A percentile compares a stretch with the other conserved stretches of the same genome.
phyloP scores from a whole-genome alignment of 331 rosid genomes.

The Quercus phellos region DNA sequence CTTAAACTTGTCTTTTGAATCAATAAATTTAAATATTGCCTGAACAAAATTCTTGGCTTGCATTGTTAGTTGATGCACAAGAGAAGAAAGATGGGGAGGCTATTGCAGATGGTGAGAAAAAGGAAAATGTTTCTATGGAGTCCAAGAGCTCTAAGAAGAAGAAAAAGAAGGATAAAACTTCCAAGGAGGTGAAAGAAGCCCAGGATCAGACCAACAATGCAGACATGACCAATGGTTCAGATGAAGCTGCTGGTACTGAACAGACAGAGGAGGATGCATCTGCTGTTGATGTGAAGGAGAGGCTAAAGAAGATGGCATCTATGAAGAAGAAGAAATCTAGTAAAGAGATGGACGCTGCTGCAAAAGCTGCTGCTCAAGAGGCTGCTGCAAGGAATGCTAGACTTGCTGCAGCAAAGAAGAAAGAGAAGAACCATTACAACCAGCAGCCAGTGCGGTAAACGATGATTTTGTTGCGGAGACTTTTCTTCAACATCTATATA shows the following conservation, averaged over 20 bases:
- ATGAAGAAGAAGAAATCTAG: conserved; percentile 74
- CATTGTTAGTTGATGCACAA: conserved; percentile 40
- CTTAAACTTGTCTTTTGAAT: background rate
- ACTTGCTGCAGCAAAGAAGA: conserved; percentile 87
- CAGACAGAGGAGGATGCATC: conserved; percentile 58
- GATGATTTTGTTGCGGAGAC: background rate
- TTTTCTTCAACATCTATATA: conserved; percentile 30
- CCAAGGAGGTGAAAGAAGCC: conserved; percentile 68
- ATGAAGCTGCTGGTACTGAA: conserved; percentile 36
- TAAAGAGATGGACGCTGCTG: conserved; percentile 78
- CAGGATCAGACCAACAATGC: conserved; percentile 53
- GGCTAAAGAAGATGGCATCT: conserved; percentile 71
- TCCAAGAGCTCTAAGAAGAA: conserved; percentile 73
- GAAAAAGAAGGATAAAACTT: conserved; percentile 82
- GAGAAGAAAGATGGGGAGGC: conserved; percentile 46
- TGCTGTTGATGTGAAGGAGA: conserved; percentile 68
- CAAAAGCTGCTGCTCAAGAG: conserved; percentile 81
- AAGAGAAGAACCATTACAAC: conserved; percentile 90
- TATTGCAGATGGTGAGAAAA: conserved; percentile 62
- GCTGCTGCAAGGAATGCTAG: conserved; percentile 81
- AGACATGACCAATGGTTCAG: conserved; percentile 34
- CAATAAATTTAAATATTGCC: background rate
- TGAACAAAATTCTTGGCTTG: conserved; percentile 9
- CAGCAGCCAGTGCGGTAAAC: conserved; percentile 82
- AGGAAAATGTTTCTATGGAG: conserved; percentile 47